Evolutionary conservation across 1,284 basidiomycete genomes (phyloP), one percentile per base, ranked within the genome.

Genomic region (Tilletia walkeri): DNA sequence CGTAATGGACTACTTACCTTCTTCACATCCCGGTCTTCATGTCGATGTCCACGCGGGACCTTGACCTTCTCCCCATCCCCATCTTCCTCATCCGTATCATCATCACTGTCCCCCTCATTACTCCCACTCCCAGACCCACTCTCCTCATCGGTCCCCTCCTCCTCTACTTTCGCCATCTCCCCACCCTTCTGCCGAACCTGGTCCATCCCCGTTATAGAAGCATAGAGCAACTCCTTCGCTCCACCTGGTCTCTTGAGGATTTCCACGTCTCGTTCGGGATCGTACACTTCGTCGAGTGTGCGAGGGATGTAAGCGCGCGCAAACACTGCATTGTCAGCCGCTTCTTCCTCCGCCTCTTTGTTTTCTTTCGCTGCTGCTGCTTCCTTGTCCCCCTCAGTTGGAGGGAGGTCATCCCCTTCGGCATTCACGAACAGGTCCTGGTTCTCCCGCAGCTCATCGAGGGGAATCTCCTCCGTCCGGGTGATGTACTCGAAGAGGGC

Each of bases 401-500:
- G 14, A 7, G 41, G 6, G 41, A 45, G 9, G 41, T 45, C 41
- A 14, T 14, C 10, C 47, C 18, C 14, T 45, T 30, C 48, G 34
- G 36, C 36, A 20, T 34, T 30, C 34, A 20, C 14, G 65, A 66
- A 18, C 12, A 53, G 65, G 9, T 54, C 41, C 9, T 36, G 30
- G 20, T 53, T 16, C 49, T 54, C 38, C 38, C 48, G 41, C 10
- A 54, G 49, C 30, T 48, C 24, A 14, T 47, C 65, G 41, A 66
- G 14, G 6, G 41, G 3, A 1, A 66, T 41, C 24, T 66, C 65
- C 24, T 49, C 65, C 49, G 75, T 74, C 3, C 65, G 47, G 1
- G 79, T 70, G 45, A 83, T 71, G 66, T 79, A 82, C 20, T 95
- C 94, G 84, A 98, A 99, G 50, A 90, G 90, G 47, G 89, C 87